phyloP scores from a whole-genome alignment of 495 filamentous ascomycete species.

The Penicillium flavigenum region DNA sequence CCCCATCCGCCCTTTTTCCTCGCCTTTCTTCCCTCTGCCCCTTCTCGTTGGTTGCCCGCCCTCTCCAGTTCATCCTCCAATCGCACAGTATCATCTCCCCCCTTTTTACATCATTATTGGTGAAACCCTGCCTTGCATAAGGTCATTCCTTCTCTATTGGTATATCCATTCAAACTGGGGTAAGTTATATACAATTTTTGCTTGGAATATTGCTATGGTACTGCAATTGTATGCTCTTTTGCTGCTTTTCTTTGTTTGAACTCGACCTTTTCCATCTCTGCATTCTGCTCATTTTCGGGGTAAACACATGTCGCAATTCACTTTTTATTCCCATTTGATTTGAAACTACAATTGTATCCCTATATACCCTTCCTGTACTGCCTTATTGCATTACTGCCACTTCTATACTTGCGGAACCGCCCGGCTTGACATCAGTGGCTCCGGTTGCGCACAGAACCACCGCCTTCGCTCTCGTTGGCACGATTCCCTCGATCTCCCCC shows the following conservation, averaged over 20 bases:
- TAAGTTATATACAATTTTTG: constrained; percentile 4
- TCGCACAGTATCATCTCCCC: constrained; percentile 27
- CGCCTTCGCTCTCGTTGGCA: constrained; percentile 34
- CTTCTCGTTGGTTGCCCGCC: constrained; percentile 50
- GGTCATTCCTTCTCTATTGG: constrained; percentile 8
- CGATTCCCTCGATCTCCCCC: constrained; percentile 22
- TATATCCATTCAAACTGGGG: not conserved
- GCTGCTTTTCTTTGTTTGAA: not conserved
- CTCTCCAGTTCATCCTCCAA: constrained; percentile 33
- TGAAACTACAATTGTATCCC: constrained; percentile 1
- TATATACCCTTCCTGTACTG: not conserved
- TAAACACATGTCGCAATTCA: constrained; percentile 8
- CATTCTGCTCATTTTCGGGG: constrained; percentile 8
- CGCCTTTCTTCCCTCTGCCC: constrained; percentile 43
- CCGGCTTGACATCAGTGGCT: constrained; percentile 39
- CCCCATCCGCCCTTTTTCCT: constrained; percentile 49
- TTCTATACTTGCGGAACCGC: constrained; percentile 25
- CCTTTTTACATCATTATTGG: constrained; percentile 19
- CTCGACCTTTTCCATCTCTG: not conserved
- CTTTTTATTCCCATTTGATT: not conserved
- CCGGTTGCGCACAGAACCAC: constrained; percentile 26
- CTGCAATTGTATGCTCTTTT: constrained; percentile 3
- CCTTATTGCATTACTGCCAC: constrained; percentile 3
- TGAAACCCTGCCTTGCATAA: constrained; percentile 13
- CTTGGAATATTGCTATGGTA: not conserved